Evolutionary conservation across 1,284 basidiomycete species (phyloP).

Genomic region (Melampsora americana): DNA sequence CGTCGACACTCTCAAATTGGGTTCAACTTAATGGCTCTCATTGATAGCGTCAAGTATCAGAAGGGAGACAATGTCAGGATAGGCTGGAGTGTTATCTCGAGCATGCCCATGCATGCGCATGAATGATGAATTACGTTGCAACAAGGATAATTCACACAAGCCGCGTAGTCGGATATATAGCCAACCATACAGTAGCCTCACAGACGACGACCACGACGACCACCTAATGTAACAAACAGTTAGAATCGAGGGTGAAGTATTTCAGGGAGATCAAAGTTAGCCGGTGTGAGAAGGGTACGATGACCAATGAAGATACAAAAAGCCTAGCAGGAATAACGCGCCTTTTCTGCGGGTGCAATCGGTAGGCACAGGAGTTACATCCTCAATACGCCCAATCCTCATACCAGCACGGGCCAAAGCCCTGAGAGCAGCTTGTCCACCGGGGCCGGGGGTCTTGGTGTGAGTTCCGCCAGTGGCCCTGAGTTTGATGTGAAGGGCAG

Average conservation of each 20-base stretch:
- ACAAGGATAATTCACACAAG: too few relatives aligned
- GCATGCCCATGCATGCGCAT: too few relatives aligned
- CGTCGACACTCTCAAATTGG: too few relatives aligned
- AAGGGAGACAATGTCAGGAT: too few relatives aligned
- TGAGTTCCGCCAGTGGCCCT: slow-evolving; percentile 97
- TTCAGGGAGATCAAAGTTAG: neutral
- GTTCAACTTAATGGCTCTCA: too few relatives aligned
- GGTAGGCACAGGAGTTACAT: slow-evolving; percentile 92
- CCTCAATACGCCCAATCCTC: slow-evolving; percentile 95
- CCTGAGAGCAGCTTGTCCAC: slow-evolving; percentile 96
- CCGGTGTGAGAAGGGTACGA: neutral
- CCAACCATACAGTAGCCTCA: slow-evolving; percentile 50
- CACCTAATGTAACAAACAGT: slow-evolving; percentile 75
- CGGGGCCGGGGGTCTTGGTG: slow-evolving; percentile 97
- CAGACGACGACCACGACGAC: slow-evolving; percentile 99
- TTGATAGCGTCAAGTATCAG: too few relatives aligned
- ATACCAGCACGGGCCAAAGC: slow-evolving; percentile 98
- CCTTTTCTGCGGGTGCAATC: slow-evolving; percentile 95
- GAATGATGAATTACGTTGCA: too few relatives aligned
- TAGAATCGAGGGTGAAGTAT: slow-evolving; percentile 36
- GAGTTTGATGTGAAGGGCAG: slow-evolving; percentile 94
- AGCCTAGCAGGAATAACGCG: slow-evolving; percentile 46
- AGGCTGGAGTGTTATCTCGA: too few relatives aligned
- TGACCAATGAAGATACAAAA: neutral
- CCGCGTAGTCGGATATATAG: too few relatives aligned